Evolutionary conservation across 306 rosid species (phyloP), one percentile per base, ranked within the genome.

Genomic region (Prunus mume): DNA sequence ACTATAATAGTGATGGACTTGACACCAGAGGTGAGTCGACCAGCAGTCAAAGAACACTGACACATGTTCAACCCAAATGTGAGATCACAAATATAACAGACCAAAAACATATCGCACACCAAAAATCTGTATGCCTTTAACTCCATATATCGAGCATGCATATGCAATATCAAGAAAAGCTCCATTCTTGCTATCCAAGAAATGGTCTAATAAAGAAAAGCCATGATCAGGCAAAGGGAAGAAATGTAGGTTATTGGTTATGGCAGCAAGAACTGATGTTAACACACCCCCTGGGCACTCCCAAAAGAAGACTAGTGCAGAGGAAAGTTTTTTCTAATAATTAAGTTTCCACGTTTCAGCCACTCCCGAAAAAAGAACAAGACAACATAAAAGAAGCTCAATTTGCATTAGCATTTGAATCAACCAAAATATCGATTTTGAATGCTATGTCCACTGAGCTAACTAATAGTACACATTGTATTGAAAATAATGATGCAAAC

Each of bases 21-120:
- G 78, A 92, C 93, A 82, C 93, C 93, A 72, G 96, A 85, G 30
- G 97, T 95, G 71, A 95, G 92, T 74, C 97, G 96, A 80, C 98
- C 97, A 71, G 98, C 97, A 57, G 81, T 85, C 81, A 95, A 80
- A 32, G 99, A 92, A 87, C 93, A 90, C 97, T 95, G 84, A 60
- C 43, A 90, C 34, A 71, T 77, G 43, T 61, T 75, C 69, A 60
- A 24, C 22, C 67, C 71, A 69, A 75, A 62, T 45, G 55, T 70
- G 72, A 71, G 75, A 30, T 64, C 9, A 38, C 28, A 60, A 74
- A 75, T 58, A 51, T 12, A 57, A 72, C 3, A 22, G 56, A 75
- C 25, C 11, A 38, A 41, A 68, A 78, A 77, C 17, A 58, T 41
- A 49, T 49, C 17, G 34, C 24, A 50, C 9, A 15, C 1, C 24